A percentile compares a stretch with the other conserved stretches of the same genome.
Evolutionary conservation across 148 eudicot genomes (phyloP).

Genomic region (Mesembryanthemum crystallinum): DNA sequence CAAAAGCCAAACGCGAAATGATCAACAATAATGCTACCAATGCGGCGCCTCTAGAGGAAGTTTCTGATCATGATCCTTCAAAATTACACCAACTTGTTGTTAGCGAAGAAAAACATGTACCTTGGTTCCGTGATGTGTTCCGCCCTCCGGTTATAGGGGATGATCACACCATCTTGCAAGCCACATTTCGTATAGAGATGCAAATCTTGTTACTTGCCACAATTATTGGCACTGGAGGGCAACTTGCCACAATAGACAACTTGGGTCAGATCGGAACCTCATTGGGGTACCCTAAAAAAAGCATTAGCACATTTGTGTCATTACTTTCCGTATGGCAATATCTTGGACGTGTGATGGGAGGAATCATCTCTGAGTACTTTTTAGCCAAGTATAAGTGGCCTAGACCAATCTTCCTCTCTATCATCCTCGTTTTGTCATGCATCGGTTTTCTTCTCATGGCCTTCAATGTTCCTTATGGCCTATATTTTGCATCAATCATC

Average conservation of each 20-base stretch:
- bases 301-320: conserved; percentile 22
- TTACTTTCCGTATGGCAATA: conserved; percentile 24
- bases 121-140: conserved; percentile 11
- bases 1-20: not conserved
- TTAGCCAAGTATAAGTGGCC: conserved; percentile 13
- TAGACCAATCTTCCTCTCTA: conserved; percentile 3
- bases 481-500: conserved; percentile 18
- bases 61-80: too few relatives aligned
- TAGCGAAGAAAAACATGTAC: not conserved
- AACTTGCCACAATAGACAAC: conserved; percentile 18
- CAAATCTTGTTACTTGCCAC: conserved; percentile 8
- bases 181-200: conserved; percentile 24
- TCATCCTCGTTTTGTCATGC: conserved; percentile 17
- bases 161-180: conserved; percentile 22
- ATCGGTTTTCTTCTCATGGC: conserved; percentile 22
- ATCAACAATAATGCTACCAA: not conserved
- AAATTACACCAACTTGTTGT: too few relatives aligned
- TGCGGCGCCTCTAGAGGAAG: too few relatives aligned
- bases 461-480: conserved; percentile 14
- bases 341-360: conserved; percentile 20
- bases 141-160: conserved; percentile 16
- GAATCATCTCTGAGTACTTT: conserved; percentile 21
- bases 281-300: conserved; percentile 21
- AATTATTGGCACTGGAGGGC: conserved; percentile 21
- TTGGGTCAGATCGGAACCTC: conserved; percentile 23